A percentile compares a stretch with the other conserved stretches of the same genome.
These are phyloP conservation scores for Suillus variegatus DNA, from an alignment of 768 basidiomycete genomes.

Conservation along the genomic window DNA sequence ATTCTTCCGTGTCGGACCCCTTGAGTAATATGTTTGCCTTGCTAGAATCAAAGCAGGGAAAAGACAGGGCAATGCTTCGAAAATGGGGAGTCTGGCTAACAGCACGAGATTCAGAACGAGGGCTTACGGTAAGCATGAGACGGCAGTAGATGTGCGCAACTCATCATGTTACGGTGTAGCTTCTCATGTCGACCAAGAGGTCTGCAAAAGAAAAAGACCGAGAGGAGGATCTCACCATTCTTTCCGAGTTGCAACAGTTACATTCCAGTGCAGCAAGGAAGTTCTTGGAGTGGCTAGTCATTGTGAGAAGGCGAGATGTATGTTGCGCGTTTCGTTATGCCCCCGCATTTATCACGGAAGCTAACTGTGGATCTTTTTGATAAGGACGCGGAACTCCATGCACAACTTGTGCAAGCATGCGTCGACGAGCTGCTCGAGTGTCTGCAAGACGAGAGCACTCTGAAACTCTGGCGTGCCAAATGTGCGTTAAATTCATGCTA, in stretches of 20 bases:
- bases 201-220: constrained; percentile 25
- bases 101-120: constrained; percentile 65
- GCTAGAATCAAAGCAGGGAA: constrained; percentile 29
- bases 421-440: constrained; percentile 52
- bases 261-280: constrained; percentile 52
- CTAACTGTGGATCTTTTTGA: not conserved
- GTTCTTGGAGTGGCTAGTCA: constrained; percentile 80
- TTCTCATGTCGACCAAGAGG: constrained; percentile 22
- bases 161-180: constrained; percentile 7
- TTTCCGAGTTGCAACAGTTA: constrained; percentile 26
- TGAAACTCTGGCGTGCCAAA: constrained; percentile 74
- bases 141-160: not conserved
- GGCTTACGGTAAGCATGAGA: constrained; percentile 56
- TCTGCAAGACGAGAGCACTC: constrained; percentile 50
- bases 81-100: constrained; percentile 84
- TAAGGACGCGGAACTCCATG: constrained; percentile 66
- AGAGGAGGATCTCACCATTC: constrained; percentile 29
- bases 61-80: constrained; percentile 62
- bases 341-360: not conserved
- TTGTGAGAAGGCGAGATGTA: constrained; percentile 66
- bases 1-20: constrained; percentile 27
- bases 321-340: constrained; percentile 17
- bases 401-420: constrained; percentile 58
- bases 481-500: constrained; percentile 35
- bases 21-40: constrained; percentile 29